These are phyloP conservation scores for Phytophthora agathidicida DNA, from an alignment of 352 stramenopile species.

Conservation along the genomic window DNA sequence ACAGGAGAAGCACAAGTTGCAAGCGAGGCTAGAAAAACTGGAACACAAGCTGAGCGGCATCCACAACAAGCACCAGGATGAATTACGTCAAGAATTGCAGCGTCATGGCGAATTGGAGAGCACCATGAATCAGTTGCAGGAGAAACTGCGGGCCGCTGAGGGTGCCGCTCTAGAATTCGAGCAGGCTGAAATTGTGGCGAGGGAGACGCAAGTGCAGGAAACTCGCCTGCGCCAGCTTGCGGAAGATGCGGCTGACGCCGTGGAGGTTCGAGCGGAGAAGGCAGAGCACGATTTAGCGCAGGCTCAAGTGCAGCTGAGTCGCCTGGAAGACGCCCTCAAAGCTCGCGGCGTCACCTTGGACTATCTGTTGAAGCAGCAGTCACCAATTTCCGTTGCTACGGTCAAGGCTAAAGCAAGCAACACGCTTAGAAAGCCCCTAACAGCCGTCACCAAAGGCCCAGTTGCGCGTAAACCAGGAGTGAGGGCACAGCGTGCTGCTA, in stretches of 20 bases:
- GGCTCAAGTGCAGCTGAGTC: slow-evolving; percentile 34
- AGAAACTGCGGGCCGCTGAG: slow-evolving; percentile 34
- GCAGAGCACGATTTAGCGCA: slow-evolving; percentile 36
- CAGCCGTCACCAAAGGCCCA: neutral
- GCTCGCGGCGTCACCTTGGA: slow-evolving; percentile 72
- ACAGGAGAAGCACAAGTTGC: slow-evolving; percentile 34
- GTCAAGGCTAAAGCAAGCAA: slow-evolving; percentile 1
- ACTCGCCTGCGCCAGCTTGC: slow-evolving; percentile 47
- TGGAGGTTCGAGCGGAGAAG: slow-evolving; percentile 49
- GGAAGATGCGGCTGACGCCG: slow-evolving; percentile 51
- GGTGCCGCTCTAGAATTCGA: slow-evolving; percentile 38
- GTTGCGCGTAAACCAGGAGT: neutral
- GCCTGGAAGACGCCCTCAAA: slow-evolving; percentile 54
- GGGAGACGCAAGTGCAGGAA: slow-evolving; percentile 47
- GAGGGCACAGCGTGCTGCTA: neutral
- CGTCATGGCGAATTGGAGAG: slow-evolving; percentile 33
- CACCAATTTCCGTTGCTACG: slow-evolving; percentile 10
- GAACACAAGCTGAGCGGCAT: slow-evolving; percentile 27
- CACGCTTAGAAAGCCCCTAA: slow-evolving; percentile 1
- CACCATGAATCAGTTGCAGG: slow-evolving; percentile 38
- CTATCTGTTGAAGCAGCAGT: slow-evolving; percentile 56
- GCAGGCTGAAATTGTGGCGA: slow-evolving; percentile 28
- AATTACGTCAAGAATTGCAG: slow-evolving; percentile 27
- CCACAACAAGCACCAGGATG: slow-evolving; percentile 19
- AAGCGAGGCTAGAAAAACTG: slow-evolving; percentile 30